Percentiles rank a stretch among this genome's conserved stretches.
Conservation (phyloP, 1,284 basidiomycete genomes). For the Fistulina hepatica region DNA sequence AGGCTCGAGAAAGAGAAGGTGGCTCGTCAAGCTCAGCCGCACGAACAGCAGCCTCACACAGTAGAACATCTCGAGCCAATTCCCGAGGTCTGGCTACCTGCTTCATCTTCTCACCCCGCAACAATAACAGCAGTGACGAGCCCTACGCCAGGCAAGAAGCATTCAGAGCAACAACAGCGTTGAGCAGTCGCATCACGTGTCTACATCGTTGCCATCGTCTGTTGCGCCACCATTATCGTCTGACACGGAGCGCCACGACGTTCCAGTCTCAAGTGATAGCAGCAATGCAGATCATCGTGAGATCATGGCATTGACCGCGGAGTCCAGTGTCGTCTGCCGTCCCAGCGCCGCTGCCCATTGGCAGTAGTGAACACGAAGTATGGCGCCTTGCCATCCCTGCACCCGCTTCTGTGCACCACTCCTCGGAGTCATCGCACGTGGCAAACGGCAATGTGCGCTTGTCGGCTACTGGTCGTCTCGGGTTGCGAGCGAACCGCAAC, state of each 20-base stretch:
- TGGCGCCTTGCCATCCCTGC: not conserved
- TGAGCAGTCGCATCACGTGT: no score
- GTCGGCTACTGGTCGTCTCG: slow-evolving; percentile 1
- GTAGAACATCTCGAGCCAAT: not conserved
- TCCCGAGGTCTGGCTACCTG: not conserved
- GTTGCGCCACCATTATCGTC: no score
- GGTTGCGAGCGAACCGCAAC: not conserved
- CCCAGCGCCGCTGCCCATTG: not conserved
- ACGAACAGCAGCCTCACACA: not conserved
- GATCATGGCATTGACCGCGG: no score
- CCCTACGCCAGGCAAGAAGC: not conserved
- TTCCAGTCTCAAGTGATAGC: no score
- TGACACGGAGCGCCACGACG: no score
- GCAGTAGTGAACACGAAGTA: not conserved
- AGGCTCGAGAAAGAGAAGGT: slow-evolving; percentile 18
- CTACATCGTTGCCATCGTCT: no score
- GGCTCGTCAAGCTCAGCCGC: not conserved
- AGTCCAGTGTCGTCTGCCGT: no score
- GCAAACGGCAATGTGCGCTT: slow-evolving; percentile 2
- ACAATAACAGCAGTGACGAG: slow-evolving; percentile 1
- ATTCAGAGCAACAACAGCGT: no score
- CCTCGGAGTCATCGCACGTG: not conserved
- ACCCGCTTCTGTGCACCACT: not conserved
- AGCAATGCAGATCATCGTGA: no score
- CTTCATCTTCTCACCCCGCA: not conserved